Evolutionary conservation across 2,329 filamentous ascomycete genomes (phyloP), one percentile per base, ranked within the genome.

Genomic region (Talaromyces islandicus): DNA sequence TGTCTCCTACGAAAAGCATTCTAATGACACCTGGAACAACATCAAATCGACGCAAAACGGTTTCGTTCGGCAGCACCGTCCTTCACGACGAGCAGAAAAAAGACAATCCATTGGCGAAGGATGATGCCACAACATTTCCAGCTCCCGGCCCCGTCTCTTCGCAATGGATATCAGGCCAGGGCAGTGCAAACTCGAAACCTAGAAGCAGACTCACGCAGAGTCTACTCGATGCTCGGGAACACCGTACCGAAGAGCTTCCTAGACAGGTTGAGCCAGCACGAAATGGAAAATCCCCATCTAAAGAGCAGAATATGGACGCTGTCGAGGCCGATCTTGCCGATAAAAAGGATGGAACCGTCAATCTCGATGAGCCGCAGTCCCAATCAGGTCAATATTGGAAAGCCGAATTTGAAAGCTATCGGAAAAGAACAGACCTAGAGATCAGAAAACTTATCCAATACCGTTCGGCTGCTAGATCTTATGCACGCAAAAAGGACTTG

Each of bases 371-470:
- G 48, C 83, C 84, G 2, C 77, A 78, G 24, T 84, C 83, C 0
- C 80, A 83, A 56, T 85, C 83, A 5, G 84, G 83, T 2, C 81
- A 80, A 64, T 85, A 85, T 66, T 87, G 84, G 84, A 86, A 86
- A 69, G 76, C 78, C 11, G 81, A 86, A 63, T 86, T 83, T 65
- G 82, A 86, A 58, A 78, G 74, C 43, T 87, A 87, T 66, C 77
- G 83, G 17, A 76, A 78, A 24, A 81, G 79, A 54, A 86, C 84
- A 38, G 81, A 84, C 62, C 77, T 77, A 43, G 84, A 88, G 67
- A 82, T 86, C 67, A 84, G 81, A 68, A 85, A 83, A 65, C 75
- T 88, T 54, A 79, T 87, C 56, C 76, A 81, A 30, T 86, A 87
- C 66, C 82, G 84, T 61, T 80, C 82, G 54, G 74, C 82, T 27